phyloP scores from a whole-genome alignment of 140 eudicot genomes.

The Stevia rebaudiana region DNA sequence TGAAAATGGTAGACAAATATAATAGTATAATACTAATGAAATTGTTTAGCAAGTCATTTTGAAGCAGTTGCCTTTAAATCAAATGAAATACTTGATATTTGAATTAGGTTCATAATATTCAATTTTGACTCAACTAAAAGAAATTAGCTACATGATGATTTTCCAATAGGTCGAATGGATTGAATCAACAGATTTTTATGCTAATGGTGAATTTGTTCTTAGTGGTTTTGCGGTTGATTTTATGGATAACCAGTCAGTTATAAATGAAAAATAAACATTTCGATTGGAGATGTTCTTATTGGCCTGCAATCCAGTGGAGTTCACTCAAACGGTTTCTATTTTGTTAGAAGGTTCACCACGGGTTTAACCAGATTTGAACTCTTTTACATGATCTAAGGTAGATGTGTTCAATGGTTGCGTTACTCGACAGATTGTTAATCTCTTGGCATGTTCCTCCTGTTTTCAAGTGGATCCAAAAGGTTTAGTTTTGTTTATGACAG shows the following conservation, averaged over 20 bases:
- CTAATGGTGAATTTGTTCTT: slow-evolving; percentile 75
- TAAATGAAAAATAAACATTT: slow-evolving; percentile 65
- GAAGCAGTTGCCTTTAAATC: too few relatives aligned
- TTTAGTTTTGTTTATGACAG: slow-evolving; percentile 7
- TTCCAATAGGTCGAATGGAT: too few relatives aligned
- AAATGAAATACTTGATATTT: too few relatives aligned
- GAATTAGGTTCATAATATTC: too few relatives aligned
- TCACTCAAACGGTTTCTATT: slow-evolving; percentile 80
- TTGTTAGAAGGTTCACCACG: slow-evolving; percentile 58
- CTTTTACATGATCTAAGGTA: not conserved
- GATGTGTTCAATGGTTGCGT: not conserved
- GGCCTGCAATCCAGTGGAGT: slow-evolving; percentile 83
- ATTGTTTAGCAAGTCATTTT: too few relatives aligned
- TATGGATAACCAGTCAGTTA: slow-evolving; percentile 64
- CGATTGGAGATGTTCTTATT: slow-evolving; percentile 61
- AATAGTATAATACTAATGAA: too few relatives aligned
- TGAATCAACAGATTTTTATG: slow-evolving; percentile 73
- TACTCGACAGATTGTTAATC: not conserved
- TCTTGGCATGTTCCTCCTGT: slow-evolving; percentile 83
- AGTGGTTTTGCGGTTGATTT: slow-evolving; percentile 91
- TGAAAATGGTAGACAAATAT: too few relatives aligned
- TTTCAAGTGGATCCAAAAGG: slow-evolving; percentile 89
- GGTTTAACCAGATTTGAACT: not conserved
- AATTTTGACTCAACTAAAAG: too few relatives aligned
- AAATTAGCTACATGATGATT: too few relatives aligned